Evolutionary conservation across 176 grass and related monocot species (phyloP), one percentile per base, ranked within the genome.

Genomic region (Neostapfia colusana): DNA sequence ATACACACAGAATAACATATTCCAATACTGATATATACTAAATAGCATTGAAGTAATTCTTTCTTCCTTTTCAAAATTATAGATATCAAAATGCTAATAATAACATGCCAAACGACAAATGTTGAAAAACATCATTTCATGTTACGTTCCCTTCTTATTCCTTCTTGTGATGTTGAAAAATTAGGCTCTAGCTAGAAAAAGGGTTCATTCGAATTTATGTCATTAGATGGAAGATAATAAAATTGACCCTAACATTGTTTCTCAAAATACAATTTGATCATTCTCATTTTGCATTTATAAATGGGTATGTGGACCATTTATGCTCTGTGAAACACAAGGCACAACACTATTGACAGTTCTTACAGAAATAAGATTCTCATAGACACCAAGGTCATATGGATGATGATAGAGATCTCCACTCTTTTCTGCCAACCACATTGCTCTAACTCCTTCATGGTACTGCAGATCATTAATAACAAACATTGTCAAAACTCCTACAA

Each of bases 371-470:
- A 97, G 86, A 74, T 97, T 97, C 61, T 91, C 84, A 73, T 89
- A 97, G 65, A 89, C 82, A 81, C 94, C 94, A 77, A 93, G 87
- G 76, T 97, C 73, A 48, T 97, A 91, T 59, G 94, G 91, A 88
- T 97, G 94, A 35, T 84, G 86, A 75, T 93, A 97, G 75, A 89
- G 41, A 68, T 88, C 86, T 67, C 91, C 94, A 50, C 86, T 84
- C 84, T 97, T 97, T 80, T 97, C 88, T 84, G 91, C 94, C 72
- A 97, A 89, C 91, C 91, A 93, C 85, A 91, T 91, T 27, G 91
- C 84, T 89, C 91, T 86, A 50, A 97, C 91, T 58, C 94, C 94
- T 93, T 97, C 94, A 81, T 97, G 91, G 77, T 97, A 93, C 94
- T 97, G 84, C 81, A 89, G 21, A 78, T 51, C 44, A 80, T 63